Evolutionary conservation across 495 filamentous ascomycete species (phyloP), one percentile per base, ranked within the genome.

Genomic region (Penicillium daleae): DNA sequence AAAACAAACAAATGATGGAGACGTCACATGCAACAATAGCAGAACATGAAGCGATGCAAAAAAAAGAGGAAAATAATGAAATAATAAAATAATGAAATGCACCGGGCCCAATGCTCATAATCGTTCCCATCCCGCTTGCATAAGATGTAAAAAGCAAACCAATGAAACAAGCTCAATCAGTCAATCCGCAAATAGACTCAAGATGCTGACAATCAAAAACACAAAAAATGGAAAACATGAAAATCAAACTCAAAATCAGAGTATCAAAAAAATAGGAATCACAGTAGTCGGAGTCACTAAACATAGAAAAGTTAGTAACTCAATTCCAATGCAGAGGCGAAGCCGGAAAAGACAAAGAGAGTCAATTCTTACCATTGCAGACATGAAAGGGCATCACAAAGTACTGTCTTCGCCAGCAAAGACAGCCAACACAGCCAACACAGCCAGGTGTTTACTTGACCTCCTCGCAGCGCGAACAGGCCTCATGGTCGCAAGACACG

Each of bases 401-500:
- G 27, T 19, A 27, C 19, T 49, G 46, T 24, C 48, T 60, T 42
- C 33, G 54, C 54, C 54, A 10, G 54, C 59, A 61, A 52, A 35
- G 39, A 54, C 51, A 49, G 56, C 46, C 33, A 24, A 51, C 42
- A n/a, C 13, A 33, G 40, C 21, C 27, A 33, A 27, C n/a, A 21
- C 22, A 62, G 53, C 44, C 6, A 60, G 31, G 52, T 59, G 6
- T 51, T 76, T 61, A 78, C 52, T 79, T 80, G 42, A 74, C 66
- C 50, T 64, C 54, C 12, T 21, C 29, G 73, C 79, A 81, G 21
- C 1, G 4, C 0, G 4, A 0, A 66, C 79, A 81, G 26, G 64
- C 66, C 8, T 9, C 21, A 26, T 81, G 79, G 9, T 67, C 0
- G 66, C 79, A 81, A 4, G 32, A 42, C 1, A 77, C 65, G 55